phyloP scores from a whole-genome alignment of 768 basidiomycete genomes.

The Russula brevipes region DNA sequence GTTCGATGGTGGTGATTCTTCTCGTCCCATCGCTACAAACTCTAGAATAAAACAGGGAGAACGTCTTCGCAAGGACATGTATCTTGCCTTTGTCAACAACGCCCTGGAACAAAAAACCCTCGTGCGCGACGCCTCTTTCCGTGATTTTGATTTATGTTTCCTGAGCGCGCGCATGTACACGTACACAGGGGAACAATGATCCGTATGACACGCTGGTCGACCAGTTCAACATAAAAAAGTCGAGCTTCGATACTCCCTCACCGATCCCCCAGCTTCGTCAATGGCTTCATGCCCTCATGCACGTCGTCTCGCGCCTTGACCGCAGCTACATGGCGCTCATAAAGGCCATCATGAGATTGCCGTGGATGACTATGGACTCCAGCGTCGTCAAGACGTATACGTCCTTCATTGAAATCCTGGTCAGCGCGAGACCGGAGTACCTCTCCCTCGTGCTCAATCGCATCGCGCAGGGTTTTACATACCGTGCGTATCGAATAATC shows the following conservation, averaged over 20 bases:
- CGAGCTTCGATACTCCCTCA: constrained; percentile 31
- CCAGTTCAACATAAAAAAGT: constrained; percentile 64
- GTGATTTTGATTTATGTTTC: not conserved
- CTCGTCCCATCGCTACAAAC: constrained; percentile 71
- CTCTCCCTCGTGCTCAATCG: constrained; percentile 76
- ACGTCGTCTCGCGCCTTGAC: constrained; percentile 88
- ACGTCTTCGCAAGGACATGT: constrained; percentile 74
- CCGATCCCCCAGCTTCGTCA: constrained; percentile 56
- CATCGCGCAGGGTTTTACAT: constrained; percentile 80
- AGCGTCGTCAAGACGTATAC: constrained; percentile 84
- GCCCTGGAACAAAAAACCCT: constrained; percentile 68
- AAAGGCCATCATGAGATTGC: constrained; percentile 78
- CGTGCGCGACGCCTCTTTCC: constrained; percentile 40
- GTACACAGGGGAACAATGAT: constrained; percentile 64
- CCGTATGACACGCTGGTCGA: constrained; percentile 86
- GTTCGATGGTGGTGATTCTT: constrained; percentile 26
- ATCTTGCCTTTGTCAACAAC: constrained; percentile 75
- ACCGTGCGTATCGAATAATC: constrained; percentile 55
- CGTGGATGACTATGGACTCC: constrained; percentile 90
- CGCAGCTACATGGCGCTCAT: constrained; percentile 74
- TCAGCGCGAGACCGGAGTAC: constrained; percentile 90
- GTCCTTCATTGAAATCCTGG: constrained; percentile 84
- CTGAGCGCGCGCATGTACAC: not conserved
- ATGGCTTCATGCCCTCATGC: constrained; percentile 84
- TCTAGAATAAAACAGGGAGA: constrained; percentile 74